Evolutionary conservation across 2,329 filamentous ascomycete genomes (phyloP).

Genomic region (Colletotrichum sansevieriae): DNA sequence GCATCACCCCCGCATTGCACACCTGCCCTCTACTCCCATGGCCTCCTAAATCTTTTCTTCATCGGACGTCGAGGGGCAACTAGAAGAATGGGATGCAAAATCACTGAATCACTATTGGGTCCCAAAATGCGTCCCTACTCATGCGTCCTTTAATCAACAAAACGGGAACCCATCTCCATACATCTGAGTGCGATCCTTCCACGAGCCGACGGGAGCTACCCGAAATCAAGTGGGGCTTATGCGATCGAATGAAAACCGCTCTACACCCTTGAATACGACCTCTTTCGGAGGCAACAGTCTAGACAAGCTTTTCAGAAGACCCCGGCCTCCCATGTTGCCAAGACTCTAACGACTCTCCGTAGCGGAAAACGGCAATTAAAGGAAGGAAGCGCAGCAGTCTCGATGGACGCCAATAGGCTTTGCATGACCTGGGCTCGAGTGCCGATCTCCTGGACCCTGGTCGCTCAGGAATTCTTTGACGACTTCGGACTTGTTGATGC

Average conservation of each 20-base stretch:
- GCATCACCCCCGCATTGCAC: conserved; percentile 29
- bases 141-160: conserved; percentile 11
- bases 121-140: neutral
- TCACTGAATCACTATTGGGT: conserved; percentile 11
- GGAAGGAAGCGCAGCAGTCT: no score
- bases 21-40: no score
- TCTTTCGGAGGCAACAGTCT: conserved; percentile 9
- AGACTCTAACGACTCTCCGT: conserved; percentile 7
- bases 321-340: conserved; percentile 20
- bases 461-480: neutral
- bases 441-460: conserved; percentile 8
- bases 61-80: conserved; percentile 5
- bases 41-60: neutral
- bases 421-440: no score
- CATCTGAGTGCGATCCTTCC: neutral
- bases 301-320: conserved; percentile 22
- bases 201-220: neutral
- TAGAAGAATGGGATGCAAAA: conserved; percentile 2
- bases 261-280: neutral
- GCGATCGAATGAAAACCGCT: conserved; percentile 30
- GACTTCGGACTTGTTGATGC: neutral
- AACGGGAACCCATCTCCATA: conserved; percentile 5
- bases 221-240: conserved; percentile 30
- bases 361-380: conserved; percentile 26
- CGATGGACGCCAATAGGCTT: no score